Evolutionary conservation across 768 basidiomycete species (phyloP).

Genomic region (Hygrophorus pudorinus): DNA sequence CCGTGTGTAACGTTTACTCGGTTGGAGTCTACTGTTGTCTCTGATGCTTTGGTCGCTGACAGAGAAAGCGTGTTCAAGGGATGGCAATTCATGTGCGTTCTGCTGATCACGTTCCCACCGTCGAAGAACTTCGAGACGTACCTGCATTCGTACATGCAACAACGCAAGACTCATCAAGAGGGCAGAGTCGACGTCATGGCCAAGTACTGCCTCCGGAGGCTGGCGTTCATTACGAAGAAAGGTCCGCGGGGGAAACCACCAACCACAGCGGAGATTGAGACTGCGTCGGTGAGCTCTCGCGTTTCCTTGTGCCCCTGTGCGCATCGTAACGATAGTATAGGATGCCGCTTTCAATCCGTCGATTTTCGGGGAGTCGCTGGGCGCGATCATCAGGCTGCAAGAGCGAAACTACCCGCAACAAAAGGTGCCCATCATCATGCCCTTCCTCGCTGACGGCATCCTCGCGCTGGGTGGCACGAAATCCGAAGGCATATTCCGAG

Average conservation of each 20-base stretch:
- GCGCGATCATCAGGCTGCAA: conserved; percentile 75
- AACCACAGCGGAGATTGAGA: conserved; percentile 78
- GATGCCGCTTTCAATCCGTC: conserved; percentile 94
- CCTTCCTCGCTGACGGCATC: conserved; percentile 89
- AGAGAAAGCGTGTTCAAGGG: conserved; percentile 85
- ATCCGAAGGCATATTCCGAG: conserved; percentile 86
- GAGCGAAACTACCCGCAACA: conserved; percentile 77
- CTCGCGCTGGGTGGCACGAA: conserved; percentile 79
- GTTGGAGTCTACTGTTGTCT: conserved; percentile 2
- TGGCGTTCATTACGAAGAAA: conserved; percentile 66
- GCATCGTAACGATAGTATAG: conserved; percentile 20
- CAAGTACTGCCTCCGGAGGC: conserved; percentile 77
- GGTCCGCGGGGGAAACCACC: conserved; percentile 84
- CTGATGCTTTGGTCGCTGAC: conserved; percentile 2
- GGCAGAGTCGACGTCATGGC: conserved; percentile 86
- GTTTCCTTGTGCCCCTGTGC: background rate
- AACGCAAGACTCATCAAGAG: conserved; percentile 54
- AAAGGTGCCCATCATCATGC: conserved; percentile 86
- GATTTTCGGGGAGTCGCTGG: conserved; percentile 86
- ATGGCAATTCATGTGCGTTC: conserved; percentile 87
- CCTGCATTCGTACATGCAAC: conserved; percentile 69
- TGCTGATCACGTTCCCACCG: conserved; percentile 86
- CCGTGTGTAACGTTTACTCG: conserved; percentile 38
- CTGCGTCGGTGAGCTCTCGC: conserved; percentile 55
- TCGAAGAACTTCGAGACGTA: conserved; percentile 89